A percentile compares a stretch with the other conserved stretches of the same genome.
phyloP scores from a whole-genome alignment of 768 basidiomycete species.

The Lactarius vividus region DNA sequence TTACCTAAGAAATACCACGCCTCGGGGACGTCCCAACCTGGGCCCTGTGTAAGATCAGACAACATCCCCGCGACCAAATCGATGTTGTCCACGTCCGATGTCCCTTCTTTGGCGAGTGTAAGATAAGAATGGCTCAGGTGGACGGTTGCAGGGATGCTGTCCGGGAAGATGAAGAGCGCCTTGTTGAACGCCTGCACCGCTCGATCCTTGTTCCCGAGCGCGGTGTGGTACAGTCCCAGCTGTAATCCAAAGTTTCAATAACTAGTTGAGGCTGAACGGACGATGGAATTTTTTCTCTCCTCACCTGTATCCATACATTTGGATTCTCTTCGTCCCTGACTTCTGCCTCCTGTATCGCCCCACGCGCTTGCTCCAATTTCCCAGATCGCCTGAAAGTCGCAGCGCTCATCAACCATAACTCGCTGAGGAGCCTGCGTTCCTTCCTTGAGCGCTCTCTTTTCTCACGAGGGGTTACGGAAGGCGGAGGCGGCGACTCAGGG shows the following conservation, averaged over 20 bases:
- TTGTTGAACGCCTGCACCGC: conserved; percentile 82
- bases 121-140: conserved; percentile 80
- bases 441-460: conserved; percentile 42
- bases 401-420: conserved; percentile 92
- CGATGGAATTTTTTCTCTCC: conserved; percentile 27
- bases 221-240: conserved; percentile 73
- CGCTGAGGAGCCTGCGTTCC: conserved; percentile 69
- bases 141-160: conserved; percentile 73
- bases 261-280: neutral
- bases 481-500: conserved; percentile 39
- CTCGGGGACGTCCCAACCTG: conserved; percentile 89
- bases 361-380: conserved; percentile 86
- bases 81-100: conserved; percentile 44
- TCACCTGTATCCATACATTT: conserved; percentile 92
- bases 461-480: conserved; percentile 28
- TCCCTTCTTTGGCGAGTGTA: conserved; percentile 33
- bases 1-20: conserved; percentile 93
- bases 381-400: conserved; percentile 90
- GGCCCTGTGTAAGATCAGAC: conserved; percentile 68
- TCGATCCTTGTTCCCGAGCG: conserved; percentile 51
- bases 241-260: conserved; percentile 32
- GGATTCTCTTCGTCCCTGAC: conserved; percentile 81
- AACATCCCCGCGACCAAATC: conserved; percentile 85
- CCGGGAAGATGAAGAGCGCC: conserved; percentile 81
- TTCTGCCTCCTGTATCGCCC: conserved; percentile 94